Evolutionary conservation across 2,329 filamentous ascomycete genomes (phyloP), one percentile per base, ranked within the genome.

Genomic region (Nakataea oryzae): DNA sequence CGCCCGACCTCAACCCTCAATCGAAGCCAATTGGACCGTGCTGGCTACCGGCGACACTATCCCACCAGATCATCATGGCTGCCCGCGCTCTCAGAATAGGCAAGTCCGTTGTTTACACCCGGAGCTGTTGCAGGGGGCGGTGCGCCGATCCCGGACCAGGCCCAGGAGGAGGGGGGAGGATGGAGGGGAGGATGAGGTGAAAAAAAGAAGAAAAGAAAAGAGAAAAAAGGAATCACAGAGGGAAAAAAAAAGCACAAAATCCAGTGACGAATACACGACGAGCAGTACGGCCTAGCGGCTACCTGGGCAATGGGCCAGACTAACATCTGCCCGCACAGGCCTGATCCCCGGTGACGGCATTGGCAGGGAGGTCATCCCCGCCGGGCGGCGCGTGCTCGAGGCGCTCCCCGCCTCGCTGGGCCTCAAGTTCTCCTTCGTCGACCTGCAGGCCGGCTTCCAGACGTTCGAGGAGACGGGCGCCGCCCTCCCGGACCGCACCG

Each of bases 321-420:
- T 34, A 27, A 41, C 41, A 58, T 50, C 17, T 6, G 13, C 56
- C 32, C 14, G 57, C 56, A 61, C 67, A 96, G 93, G 93, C 75
- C 90, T 97, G 70, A 97, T 99, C 74, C 90, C 95, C 70, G 95
- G 95, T 73, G 95, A 99, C 79, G 95, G 95, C 77, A 99, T 99
- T 78, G 95, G 95, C 78, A 91, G 91, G 74, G 95, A 99, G 79
- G 95, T 99, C 75, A 97, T 99, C 76, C 95, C 95, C 67, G 90
- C 95, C 62, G 95, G 93, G 60, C 90, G 91, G 70, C 88, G 90
- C 66, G 81, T 97, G 69, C 90, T 99, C 72, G 93, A 99, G 80
- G 89, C 95, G 60, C 88, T 99, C 2, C 93, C 93, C 41, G 77
- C 88, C n/a, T 95, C 90, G n/a, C 80, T 97, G 58, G 89, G 89